phyloP scores from a whole-genome alignment of 208 protist species.

The Strigomonas culicis region DNA sequence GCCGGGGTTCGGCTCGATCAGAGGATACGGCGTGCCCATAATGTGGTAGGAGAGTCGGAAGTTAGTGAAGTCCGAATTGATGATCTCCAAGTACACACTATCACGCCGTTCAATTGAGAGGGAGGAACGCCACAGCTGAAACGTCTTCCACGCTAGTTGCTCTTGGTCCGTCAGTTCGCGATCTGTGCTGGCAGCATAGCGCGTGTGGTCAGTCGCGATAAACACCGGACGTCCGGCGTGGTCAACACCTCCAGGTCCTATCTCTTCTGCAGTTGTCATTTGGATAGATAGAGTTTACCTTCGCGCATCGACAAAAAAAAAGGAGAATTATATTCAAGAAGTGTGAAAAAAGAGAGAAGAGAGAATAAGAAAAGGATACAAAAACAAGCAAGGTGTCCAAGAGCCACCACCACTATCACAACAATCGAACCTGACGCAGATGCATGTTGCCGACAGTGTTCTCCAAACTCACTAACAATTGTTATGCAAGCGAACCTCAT shows the following conservation, averaged over 20 bases:
- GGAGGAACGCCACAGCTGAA: constrained; percentile 80
- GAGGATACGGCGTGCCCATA: constrained; percentile 80
- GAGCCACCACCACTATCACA: too few species aligned
- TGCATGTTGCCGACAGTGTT: background rate
- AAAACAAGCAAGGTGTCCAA: too few species aligned
- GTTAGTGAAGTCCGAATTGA: constrained; percentile 81
- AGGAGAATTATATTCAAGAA: constrained; percentile 13
- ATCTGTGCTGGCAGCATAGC: constrained; percentile 51
- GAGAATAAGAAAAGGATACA: background rate
- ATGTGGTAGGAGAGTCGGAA: constrained; percentile 74
- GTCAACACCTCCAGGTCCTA: constrained; percentile 61
- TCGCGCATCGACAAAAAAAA: constrained; percentile 10
- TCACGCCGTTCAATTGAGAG: constrained; percentile 77
- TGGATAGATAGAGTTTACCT: background rate
- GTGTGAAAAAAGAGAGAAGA: constrained; percentile 7
- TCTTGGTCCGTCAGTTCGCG: constrained; percentile 84
- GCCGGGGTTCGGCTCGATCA: constrained; percentile 50
- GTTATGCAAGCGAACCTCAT: background rate
- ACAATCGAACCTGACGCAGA: background rate
- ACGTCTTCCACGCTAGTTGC: constrained; percentile 85
- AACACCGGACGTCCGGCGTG: constrained; percentile 63
- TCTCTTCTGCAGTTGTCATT: constrained; percentile 41
- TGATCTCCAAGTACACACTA: constrained; percentile 66
- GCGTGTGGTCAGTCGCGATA: constrained; percentile 72
- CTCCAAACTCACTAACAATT: background rate